Base-by-base conservation (phyloP, 441 rosid genomes). In the Erodium texanum region DNA sequence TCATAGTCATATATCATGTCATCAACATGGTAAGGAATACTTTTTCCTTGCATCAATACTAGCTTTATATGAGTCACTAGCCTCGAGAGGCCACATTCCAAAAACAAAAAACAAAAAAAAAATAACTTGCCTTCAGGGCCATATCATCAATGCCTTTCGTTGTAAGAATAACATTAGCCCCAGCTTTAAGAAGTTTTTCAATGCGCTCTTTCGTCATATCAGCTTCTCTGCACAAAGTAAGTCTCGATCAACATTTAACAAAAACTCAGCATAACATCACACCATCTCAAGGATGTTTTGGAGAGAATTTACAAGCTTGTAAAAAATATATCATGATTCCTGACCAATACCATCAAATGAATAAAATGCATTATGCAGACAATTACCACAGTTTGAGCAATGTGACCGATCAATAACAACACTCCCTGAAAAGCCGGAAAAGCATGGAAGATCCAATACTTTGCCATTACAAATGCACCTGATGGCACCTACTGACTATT, bases 111-210 rank as follows among this genome's bases (percentile, higher is more conserved):
- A n/a, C 20, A n/a, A 52, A n/a, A 16, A 5, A 20, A 52, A 5
- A 52, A 52, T 52, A 50, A 11, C 77, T 72, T 74, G 81, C 99
- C 89, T 92, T 95, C 66, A 95, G 90, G 65, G 98, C 93, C 99
- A 95, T 95, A 88, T 92, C 99, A 74, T 92, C 99, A 74, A 95
- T 95, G 70, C 96, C 98, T 80, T 95, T 95, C 14, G 98, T 95
- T 54, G 99, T 95, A 71, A 95, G 77, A 68, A 95, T 80, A 69
- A 95, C 98, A 75, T 95, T 92, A 12, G 99, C 99, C 56, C 99
- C 99, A 79, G 93, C 95, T 84, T 88, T 88, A 70, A 95, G 77
- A 72, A 95, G 89, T 75, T 95, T 95, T 73, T 82, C 93, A 73
- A 95, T 95, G 16, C 98, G 89, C 75, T 95, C 99, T 73, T 92